Evolutionary conservation across 129 eudicot genomes (phyloP).

Genomic region (Flaveria robusta): DNA sequence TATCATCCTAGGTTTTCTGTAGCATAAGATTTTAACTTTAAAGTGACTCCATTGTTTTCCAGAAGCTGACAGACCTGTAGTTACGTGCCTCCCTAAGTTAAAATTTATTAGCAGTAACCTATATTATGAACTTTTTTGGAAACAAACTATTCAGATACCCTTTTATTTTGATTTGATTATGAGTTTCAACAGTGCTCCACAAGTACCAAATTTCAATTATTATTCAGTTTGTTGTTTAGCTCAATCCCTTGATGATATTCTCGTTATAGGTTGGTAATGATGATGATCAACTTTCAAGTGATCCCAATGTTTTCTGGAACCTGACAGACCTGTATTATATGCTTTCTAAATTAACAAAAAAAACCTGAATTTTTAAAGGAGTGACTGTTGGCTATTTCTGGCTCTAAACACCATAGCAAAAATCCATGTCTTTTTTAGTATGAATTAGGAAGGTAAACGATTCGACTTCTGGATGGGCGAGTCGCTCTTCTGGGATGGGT

Average conservation of each 20-base stretch:
- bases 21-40: neutral
- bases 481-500: neutral
- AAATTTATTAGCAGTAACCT: neutral
- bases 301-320: conserved; percentile 6
- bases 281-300: neutral
- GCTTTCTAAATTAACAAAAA: neutral
- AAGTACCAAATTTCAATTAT: conserved; percentile 5
- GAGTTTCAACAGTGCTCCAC: neutral
- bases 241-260: neutral
- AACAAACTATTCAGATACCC: neutral
- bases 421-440: neutral
- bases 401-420: neutral
- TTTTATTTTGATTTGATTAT: neutral
- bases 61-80: neutral
- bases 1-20: neutral
- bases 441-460: neutral
- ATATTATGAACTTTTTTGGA: neutral
- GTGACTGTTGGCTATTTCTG: conserved; percentile 1
- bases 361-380: neutral
- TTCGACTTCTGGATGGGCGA: conserved; percentile 3
- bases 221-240: neutral
- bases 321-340: neutral
- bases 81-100: neutral
- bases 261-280: neutral
- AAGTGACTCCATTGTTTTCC: neutral